A percentile compares a stretch with the other conserved stretches of the same genome.
phyloP scores from a whole-genome alignment of 2,329 filamentous ascomycete genomes.

The Colletotrichum horii region DNA sequence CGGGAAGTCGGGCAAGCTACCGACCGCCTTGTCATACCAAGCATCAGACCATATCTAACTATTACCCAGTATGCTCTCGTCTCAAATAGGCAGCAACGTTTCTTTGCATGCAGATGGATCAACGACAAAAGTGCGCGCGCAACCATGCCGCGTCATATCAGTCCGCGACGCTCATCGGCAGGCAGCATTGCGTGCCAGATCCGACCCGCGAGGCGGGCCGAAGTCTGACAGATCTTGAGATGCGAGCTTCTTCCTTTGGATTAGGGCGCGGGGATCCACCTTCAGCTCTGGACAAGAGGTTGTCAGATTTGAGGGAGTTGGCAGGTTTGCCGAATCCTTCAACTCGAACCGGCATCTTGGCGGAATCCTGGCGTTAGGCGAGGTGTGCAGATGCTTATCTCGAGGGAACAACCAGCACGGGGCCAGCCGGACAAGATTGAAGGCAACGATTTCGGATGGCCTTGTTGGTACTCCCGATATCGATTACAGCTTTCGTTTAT shows the following conservation, averaged over 20 bases:
- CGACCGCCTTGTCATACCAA: too few species aligned
- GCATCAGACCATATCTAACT: neutral
- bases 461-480: rapidly evolving
- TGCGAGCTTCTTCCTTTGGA: neutral
- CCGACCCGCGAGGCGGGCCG: neutral
- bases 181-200: neutral
- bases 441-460: rapidly evolving
- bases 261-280: neutral
- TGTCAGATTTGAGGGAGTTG: neutral
- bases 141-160: neutral
- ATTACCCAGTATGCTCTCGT: rapidly evolving
- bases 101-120: neutral
- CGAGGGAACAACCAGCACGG: neutral
- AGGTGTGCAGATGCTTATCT: neutral
- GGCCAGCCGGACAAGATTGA: neutral
- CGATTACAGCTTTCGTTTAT: neutral
- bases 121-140: neutral
- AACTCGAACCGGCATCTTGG: neutral
- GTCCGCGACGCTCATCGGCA: neutral
- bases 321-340: neutral
- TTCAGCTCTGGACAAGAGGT: neutral
- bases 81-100: neutral
- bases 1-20: too few species aligned
- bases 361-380: neutral
- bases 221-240: neutral